Evolutionary conservation across 345 rosid species (phyloP).

Genomic region (Populus nigra): DNA sequence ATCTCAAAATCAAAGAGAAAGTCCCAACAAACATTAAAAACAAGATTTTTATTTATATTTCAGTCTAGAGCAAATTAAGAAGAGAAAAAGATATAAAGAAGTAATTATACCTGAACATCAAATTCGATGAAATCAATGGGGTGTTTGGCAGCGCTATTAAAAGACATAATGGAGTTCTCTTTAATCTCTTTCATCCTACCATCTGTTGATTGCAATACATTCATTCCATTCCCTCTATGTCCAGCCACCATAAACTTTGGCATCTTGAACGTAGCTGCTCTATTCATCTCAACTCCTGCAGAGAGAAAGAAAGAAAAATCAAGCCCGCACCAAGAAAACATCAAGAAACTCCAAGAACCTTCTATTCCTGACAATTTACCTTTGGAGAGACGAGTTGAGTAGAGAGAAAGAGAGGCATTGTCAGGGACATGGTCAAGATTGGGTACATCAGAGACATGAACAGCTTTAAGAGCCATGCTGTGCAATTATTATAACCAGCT

Average conservation of each 20-base stretch:
- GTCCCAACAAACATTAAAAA: too few relatives aligned
- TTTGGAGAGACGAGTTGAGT: constrained; percentile 37
- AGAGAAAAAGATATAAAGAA: background rate
- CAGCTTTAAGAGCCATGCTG: constrained; percentile 80
- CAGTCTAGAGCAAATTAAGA: background rate
- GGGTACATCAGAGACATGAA: constrained; percentile 79
- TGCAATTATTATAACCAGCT: too few relatives aligned
- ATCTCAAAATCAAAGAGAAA: background rate
- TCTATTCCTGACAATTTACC: constrained; percentile 10
- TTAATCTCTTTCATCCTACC: constrained; percentile 61
- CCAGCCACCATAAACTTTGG: constrained; percentile 77
- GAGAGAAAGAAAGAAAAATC: background rate
- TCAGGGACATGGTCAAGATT: constrained; percentile 63
- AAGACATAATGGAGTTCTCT: constrained; percentile 77
- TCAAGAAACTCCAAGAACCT: background rate
- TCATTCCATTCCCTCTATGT: constrained; percentile 95
- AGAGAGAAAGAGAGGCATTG: constrained; percentile 39
- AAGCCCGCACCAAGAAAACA: too few relatives aligned
- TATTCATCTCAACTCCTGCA: constrained; percentile 41
- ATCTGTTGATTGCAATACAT: constrained; percentile 55
- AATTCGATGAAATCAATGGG: constrained; percentile 86
- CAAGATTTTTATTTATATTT: background rate
- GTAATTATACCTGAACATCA: constrained; percentile 86
- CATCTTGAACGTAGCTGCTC: constrained; percentile 29
- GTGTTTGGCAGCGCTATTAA: constrained; percentile 66